phyloP scores from a whole-genome alignment of 495 filamentous ascomycete species.

The Lasiosphaeris hirsuta region DNA sequence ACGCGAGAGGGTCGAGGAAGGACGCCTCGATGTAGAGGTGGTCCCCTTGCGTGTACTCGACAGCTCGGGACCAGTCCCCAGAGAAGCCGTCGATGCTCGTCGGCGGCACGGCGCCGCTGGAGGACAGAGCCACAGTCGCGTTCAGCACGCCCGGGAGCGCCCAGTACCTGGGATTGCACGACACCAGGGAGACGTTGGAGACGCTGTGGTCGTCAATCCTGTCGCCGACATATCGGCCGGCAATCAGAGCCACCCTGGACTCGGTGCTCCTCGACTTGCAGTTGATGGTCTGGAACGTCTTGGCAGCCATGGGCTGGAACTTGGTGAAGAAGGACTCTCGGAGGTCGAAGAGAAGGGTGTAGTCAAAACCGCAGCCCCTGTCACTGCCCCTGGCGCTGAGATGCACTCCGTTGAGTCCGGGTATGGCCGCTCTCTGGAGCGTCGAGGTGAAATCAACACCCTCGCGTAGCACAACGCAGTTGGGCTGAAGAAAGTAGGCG shows the following conservation, averaged over 20 bases:
- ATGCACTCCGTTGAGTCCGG: background rate
- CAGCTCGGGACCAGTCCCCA: background rate
- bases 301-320: background rate
- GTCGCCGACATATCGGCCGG: slow-evolving; percentile 2
- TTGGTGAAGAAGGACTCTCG: background rate
- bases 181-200: slow-evolving; percentile 3
- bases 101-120: slow-evolving; percentile 1
- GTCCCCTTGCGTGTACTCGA: background rate
- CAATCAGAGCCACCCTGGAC: background rate
- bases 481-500: background rate
- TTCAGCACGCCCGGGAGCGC: slow-evolving; percentile 1
- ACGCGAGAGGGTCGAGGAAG: background rate
- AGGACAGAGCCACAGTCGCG: background rate
- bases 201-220: background rate
- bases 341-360: background rate
- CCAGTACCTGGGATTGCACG: slow-evolving; percentile 5
- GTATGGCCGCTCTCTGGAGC: background rate
- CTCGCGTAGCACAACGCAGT: slow-evolving; percentile 4
- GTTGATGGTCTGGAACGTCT: background rate
- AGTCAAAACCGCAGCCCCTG: background rate
- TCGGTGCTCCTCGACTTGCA: background rate
- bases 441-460: slow-evolving; percentile 5
- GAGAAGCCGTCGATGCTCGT: background rate
- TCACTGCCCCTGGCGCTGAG: background rate
- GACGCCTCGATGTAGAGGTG: background rate